Percentiles rank a stretch among this genome's conserved stretches.
Evolutionary conservation across 1,284 basidiomycete species (phyloP).

Genomic region (Trichosporon asahii): DNA sequence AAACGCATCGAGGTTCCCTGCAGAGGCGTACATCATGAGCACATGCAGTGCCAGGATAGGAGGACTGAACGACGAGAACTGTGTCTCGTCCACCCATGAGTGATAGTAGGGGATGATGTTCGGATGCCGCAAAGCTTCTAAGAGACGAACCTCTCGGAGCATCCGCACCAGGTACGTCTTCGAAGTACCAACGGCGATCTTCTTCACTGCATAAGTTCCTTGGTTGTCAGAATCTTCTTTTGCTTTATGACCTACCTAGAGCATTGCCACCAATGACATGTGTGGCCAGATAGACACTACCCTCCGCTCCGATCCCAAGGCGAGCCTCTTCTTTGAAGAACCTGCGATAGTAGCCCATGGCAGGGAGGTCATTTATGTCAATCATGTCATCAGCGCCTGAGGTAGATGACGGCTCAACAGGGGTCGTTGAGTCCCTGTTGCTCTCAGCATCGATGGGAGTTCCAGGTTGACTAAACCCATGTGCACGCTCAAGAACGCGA

Average conservation of each 20-base stretch:
- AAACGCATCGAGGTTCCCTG: constrained; percentile 75
- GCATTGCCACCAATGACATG: constrained; percentile 42
- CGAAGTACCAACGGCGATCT: constrained; percentile 86
- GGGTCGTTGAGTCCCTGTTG: neutral
- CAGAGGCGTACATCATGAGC: constrained; percentile 90
- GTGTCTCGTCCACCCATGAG: constrained; percentile 81
- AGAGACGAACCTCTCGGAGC: constrained; percentile 73
- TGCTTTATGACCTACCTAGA: constrained; percentile 26
- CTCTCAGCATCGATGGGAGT: constrained; percentile 25
- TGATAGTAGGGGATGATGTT: constrained; percentile 95
- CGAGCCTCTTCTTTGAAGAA: constrained; percentile 84
- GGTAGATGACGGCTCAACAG: neutral
- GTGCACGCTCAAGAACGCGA: constrained; percentile 44
- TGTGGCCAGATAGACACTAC: constrained; percentile 63
- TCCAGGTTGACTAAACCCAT: constrained; percentile 42
- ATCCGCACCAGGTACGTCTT: constrained; percentile 77
- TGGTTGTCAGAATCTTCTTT: neutral
- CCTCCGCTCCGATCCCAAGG: constrained; percentile 88
- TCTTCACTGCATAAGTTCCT: constrained; percentile 79
- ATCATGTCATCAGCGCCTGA: constrained; percentile 17
- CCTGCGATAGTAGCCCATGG: constrained; percentile 57
- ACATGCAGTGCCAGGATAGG: constrained; percentile 77
- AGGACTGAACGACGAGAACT: constrained; percentile 78
- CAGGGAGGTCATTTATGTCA: constrained; percentile 35
- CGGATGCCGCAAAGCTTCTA: constrained; percentile 81